Evolutionary conservation across 73 alveolate species (phyloP).

Genomic region (Paramecium primaurelia): DNA sequence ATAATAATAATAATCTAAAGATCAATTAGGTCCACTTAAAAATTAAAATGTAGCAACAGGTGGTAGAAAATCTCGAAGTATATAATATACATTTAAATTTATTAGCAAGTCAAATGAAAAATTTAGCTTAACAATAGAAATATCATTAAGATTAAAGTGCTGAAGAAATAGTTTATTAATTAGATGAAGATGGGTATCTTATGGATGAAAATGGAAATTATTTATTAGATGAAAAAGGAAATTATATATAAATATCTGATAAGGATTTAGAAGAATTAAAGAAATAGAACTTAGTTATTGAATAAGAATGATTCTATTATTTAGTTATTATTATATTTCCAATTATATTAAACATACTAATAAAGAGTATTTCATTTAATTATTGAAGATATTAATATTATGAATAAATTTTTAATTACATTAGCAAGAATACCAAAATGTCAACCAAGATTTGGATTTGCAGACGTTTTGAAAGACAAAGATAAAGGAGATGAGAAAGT

Average conservation of each 20-base stretch:
- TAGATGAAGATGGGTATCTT: conserved; percentile 41
- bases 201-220: conserved; percentile 45
- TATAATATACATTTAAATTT: not conserved
- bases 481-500: not conserved
- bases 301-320: not conserved
- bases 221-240: conserved; percentile 22
- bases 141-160: not conserved
- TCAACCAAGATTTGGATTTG: conserved; percentile 9
- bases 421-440: conserved; percentile 18
- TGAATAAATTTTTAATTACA: not conserved
- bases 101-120: not conserved
- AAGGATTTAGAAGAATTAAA: not conserved
- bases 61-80: conserved; percentile 29
- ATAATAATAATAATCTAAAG: not conserved
- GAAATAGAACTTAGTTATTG: not conserved
- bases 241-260: not conserved
- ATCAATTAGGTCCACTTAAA: not conserved
- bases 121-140: not conserved
- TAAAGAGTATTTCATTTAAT: not conserved
- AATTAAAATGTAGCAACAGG: not conserved
- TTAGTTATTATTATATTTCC: not conserved
- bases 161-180: conserved; percentile 17
- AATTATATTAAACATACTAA: not conserved
- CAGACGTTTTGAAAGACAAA: not conserved
- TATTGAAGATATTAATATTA: not conserved